Evolutionary conservation across 2,329 filamentous ascomycete genomes (phyloP).

Genomic region (Cucurbitaria berberidis): DNA sequence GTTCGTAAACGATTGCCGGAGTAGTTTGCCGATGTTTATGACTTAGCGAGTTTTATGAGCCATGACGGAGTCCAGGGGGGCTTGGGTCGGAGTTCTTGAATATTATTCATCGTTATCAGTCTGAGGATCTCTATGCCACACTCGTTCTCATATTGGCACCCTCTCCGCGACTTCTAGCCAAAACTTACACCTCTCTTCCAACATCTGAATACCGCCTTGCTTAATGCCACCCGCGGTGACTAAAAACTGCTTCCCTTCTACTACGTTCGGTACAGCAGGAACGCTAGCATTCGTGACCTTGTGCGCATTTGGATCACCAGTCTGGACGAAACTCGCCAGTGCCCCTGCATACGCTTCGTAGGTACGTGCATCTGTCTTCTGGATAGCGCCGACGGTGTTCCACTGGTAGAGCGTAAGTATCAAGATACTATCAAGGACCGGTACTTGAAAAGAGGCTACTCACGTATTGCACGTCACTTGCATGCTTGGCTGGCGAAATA

Average conservation of each 20-base stretch:
- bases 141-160: slow-evolving; percentile 51
- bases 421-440: not conserved
- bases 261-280: slow-evolving; percentile 55
- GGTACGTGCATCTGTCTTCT: slow-evolving; percentile 59
- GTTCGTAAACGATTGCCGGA: not conserved
- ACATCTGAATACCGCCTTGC: slow-evolving; percentile 45
- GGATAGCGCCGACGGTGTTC: slow-evolving; percentile 62
- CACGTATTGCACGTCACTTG: slow-evolving; percentile 60
- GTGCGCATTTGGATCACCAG: slow-evolving; percentile 63
- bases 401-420: slow-evolving; percentile 49
- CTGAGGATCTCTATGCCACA: not conserved
- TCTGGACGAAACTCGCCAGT: slow-evolving; percentile 66
- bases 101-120: not conserved
- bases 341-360: slow-evolving; percentile 65
- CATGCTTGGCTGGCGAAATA: slow-evolving; percentile 65
- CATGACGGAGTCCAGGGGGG: slow-evolving; percentile 19
- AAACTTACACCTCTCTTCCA: slow-evolving; percentile 60
- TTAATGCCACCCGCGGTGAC: slow-evolving; percentile 56
- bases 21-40: slow-evolving; percentile 4
- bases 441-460: slow-evolving; percentile 41
- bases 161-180: slow-evolving; percentile 57
- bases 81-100: not conserved
- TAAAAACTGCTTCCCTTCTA: slow-evolving; percentile 58
- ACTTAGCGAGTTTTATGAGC: slow-evolving; percentile 13
- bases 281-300: slow-evolving; percentile 58